phyloP scores from a whole-genome alignment of 2,329 filamentous ascomycete species.

The Dendryphion nanum region DNA sequence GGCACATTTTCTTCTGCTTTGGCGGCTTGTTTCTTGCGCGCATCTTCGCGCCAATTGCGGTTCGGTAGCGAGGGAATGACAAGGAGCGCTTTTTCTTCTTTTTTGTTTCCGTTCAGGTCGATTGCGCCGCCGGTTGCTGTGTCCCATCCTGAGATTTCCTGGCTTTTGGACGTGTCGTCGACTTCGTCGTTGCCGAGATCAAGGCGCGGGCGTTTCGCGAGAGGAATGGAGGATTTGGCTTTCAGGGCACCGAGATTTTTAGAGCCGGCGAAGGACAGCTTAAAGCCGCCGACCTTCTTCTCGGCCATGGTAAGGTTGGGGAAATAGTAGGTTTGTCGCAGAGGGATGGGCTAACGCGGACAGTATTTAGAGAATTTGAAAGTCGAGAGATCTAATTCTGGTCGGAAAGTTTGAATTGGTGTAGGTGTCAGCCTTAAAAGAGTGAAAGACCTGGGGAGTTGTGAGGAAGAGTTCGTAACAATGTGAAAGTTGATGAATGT shows the following conservation, averaged over 20 bases:
- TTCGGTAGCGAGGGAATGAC: constrained; percentile 61
- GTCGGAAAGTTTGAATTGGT: constrained; percentile 10
- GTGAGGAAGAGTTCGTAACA: no score
- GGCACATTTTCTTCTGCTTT: constrained; percentile 39
- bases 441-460: no score
- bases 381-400: no score
- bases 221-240: constrained; percentile 10
- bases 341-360: no score
- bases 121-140: constrained; percentile 51
- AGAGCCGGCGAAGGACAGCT: constrained; percentile 31
- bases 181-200: constrained; percentile 32
- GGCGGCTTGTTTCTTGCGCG: constrained; percentile 55
- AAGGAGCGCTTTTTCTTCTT: constrained; percentile 45
- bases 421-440: no score
- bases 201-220: constrained; percentile 25
- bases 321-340: neutral
- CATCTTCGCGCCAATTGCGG: constrained; percentile 59
- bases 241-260: constrained; percentile 25
- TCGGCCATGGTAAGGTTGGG: constrained; percentile 18
- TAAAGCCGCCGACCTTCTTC: constrained; percentile 34
- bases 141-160: constrained; percentile 57
- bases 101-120: constrained; percentile 29
- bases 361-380: no score
- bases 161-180: constrained; percentile 22
- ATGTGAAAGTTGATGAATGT: no score